Evolutionary conservation across 2,329 filamentous ascomycete species (phyloP), one percentile per base, ranked within the genome.

Genomic region (Atkinsonella hypoxylon): DNA sequence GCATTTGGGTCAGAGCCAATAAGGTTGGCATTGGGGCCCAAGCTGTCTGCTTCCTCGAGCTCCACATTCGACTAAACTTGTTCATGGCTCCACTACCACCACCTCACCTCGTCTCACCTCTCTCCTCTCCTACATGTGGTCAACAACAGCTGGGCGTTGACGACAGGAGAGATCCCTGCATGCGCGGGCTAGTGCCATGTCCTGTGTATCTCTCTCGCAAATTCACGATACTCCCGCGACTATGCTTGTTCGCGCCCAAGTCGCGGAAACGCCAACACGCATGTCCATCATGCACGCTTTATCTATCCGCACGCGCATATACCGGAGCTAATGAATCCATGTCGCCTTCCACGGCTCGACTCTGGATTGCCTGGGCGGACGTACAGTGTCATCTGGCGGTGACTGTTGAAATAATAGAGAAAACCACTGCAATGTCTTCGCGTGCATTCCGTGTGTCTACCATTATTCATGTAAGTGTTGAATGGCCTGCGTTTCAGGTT

Each of bases 401-500:
- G 34, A 36, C 34, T 15, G 34, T 36, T 15, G 3, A 12, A 36
- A 5, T 36, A 1, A 36, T 36, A 7, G 34, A 26, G 34, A 12
- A 9, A 36, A 36, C 4, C 3, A 10, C 34, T 36, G 34, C 2
- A 7, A 12, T 36, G 9, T 36, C 34, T 36, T 15, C 34, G 10
- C 15, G 4, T 9, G 34, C 34, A 15, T 15, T 15, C 34, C 15
- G 34, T 36, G 32, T 34, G 3, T 34, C 32, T 34, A 7, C 32
- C 32, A 13, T 11, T 13, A 11, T 34, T 34, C 10, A 11, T 34
- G 34, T 36, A 36, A 36, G 34, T 15, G 34, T 36, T 12, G 5
- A 39, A 18, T 20, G 39, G 20, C 50, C 20, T 45, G 49, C 42
- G 52, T 54, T 54, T 54, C 52, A 54, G 20, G 43, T 48, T 30